phyloP scores from a whole-genome alignment of 768 basidiomycete species.

The Dentipellis fragilis region DNA sequence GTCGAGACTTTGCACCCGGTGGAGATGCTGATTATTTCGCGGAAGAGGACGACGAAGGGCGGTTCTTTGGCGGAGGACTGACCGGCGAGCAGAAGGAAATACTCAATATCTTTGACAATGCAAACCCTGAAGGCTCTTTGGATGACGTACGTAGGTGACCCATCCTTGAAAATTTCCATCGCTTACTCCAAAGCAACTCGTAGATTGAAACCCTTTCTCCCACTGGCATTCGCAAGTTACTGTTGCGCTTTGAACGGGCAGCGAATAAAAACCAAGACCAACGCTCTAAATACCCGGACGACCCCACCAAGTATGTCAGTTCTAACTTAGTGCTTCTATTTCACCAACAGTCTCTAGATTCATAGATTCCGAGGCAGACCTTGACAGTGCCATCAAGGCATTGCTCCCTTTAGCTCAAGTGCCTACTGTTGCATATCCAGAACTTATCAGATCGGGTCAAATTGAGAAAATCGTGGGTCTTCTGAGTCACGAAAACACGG shows the following conservation, averaged over 20 bases:
- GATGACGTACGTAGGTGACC: constrained; percentile 49
- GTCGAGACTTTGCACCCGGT: constrained; percentile 64
- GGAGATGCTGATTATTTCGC: constrained; percentile 84
- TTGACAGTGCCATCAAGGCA: constrained; percentile 79
- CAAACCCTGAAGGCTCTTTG: constrained; percentile 48
- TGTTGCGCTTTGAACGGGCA: constrained; percentile 78
- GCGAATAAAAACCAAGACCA: constrained; percentile 94
- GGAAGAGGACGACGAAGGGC: constrained; percentile 87
- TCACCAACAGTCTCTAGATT: constrained; percentile 48
- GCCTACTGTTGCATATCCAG: constrained; percentile 78
- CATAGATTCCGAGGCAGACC: constrained; percentile 96
- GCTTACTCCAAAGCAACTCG: background rate
- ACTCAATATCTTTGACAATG: constrained; percentile 83
- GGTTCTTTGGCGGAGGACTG: constrained; percentile 91
- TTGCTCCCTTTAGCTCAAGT: constrained; percentile 84
- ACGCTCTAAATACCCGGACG: constrained; percentile 88
- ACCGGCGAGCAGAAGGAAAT: constrained; percentile 93
- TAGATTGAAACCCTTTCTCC: constrained; percentile 63
- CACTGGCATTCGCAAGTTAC: constrained; percentile 58
- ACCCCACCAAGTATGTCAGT: constrained; percentile 74
- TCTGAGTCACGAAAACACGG: constrained; percentile 91
- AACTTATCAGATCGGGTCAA: constrained; percentile 71
- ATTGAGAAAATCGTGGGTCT: constrained; percentile 68
- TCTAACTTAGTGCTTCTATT: background rate
- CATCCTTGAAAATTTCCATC: constrained; percentile 6